These are phyloP conservation scores for Saccharomycopsis oosterbeekiorum DNA, from an alignment of 805 yeast species.

Conservation along the genomic window DNA sequence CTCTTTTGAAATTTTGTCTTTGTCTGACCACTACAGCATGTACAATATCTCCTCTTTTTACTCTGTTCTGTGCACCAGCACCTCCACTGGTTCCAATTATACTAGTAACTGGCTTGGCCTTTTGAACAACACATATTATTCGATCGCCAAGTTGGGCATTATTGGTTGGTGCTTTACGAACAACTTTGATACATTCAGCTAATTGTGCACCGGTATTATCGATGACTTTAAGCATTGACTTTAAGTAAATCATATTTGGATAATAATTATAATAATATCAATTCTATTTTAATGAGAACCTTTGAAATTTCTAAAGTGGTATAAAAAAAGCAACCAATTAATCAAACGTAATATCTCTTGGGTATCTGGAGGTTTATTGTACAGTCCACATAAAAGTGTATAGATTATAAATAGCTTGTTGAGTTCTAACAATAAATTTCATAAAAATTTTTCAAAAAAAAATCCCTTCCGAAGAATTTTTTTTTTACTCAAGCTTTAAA, in stretches of 20 bases:
- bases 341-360: background rate
- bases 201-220: conserved; percentile 94
- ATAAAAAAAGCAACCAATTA: background rate
- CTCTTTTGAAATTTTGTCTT: conserved; percentile 64
- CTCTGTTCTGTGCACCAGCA: conserved; percentile 64
- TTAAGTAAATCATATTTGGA: conserved; percentile 68
- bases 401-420: no score
- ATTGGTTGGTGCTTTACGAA: conserved; percentile 77
- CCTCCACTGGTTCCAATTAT: conserved; percentile 46
- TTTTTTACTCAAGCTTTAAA: no score
- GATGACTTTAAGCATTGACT: conserved; percentile 78
- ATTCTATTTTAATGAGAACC: no score
- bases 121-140: conserved; percentile 88
- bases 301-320: no score
- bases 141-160: conserved; percentile 85
- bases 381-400: no score
- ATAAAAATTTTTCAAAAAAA: background rate
- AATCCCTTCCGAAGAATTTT: background rate
- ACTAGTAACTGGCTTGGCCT: conserved; percentile 69
- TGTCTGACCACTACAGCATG: conserved; percentile 95
- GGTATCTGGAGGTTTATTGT: no score
- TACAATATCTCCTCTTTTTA: conserved; percentile 89
- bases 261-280: background rate
- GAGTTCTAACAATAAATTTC: background rate
- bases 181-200: conserved; percentile 92